These are phyloP conservation scores for Paraleonurus japonicus DNA, from an alignment of 257 asterid genomes.

Conservation along the genomic window DNA sequence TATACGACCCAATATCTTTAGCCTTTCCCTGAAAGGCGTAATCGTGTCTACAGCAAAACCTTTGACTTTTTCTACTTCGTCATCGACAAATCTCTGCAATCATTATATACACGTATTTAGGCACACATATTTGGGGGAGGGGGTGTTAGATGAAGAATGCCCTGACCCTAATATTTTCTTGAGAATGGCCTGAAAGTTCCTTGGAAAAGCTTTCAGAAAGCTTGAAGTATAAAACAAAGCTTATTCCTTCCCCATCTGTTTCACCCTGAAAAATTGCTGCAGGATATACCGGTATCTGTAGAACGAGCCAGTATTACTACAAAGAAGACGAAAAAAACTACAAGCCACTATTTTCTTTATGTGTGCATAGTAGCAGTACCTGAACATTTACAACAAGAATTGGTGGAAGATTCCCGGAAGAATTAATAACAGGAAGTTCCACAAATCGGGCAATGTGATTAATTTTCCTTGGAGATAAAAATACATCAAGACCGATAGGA, in stretches of 20 bases:
- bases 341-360: neutral
- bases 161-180: constrained; percentile 71
- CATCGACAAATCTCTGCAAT: constrained; percentile 65
- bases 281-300: constrained; percentile 86
- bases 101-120: neutral
- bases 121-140: neutral
- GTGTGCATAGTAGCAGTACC: constrained; percentile 40
- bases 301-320: constrained; percentile 1
- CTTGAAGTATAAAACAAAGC: constrained; percentile 79
- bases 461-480: constrained; percentile 74
- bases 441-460: constrained; percentile 83
- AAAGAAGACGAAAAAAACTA: neutral
- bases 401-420: constrained; percentile 73
- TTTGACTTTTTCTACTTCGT: constrained; percentile 77
- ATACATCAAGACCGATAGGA: constrained; percentile 93
- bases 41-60: constrained; percentile 69
- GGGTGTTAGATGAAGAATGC: no score
- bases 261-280: constrained; percentile 84
- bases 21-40: constrained; percentile 74
- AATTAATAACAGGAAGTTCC: constrained; percentile 59
- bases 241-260: constrained; percentile 82
- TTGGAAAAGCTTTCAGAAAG: constrained; percentile 63
- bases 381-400: constrained; percentile 94
- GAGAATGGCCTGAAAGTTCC: constrained; percentile 62
- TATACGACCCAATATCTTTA: constrained; percentile 86